Base-by-base conservation (phyloP, 1,284 basidiomycete genomes). In the Earliella scabrosa region DNA sequence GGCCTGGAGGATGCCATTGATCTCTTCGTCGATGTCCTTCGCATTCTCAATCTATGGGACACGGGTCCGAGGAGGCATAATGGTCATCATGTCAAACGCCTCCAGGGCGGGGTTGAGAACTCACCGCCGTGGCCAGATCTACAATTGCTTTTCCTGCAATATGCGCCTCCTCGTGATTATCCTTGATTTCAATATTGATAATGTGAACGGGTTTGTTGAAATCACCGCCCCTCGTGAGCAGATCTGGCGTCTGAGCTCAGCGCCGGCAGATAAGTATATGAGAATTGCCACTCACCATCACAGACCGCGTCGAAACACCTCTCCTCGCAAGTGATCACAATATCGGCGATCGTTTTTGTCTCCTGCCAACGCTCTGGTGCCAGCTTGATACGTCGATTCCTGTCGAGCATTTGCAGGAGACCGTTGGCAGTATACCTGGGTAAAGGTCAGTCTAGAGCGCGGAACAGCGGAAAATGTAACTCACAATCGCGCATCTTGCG, bases 311-410 rank as follows among this genome's bases (percentile, higher is more conserved):
- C 97, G 73, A 95, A 99, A 74, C 97, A 99, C 54, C 97, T 84
- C 74, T 99, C 97, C 76, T 99, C 97, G 73, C 97, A 99, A 3
- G 97, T 99, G 65, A 99, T 97, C 14, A 99, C 97, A 14, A 99
- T 83, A 71, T 99, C 97, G 6, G 93, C 93, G 11, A 94, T 80
- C 1, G 88, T 87, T 67, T 80, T 90, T 52, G 84, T 90, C 52
- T 98, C 96, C 67, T 99, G 97, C 95, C 96, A 99, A 62, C 95
- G 84, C 71, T 99, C 95, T 32, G 97, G 97, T 8, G 97, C 96
- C 4, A 81, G 72, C 73, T 99, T 99, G 58, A 99, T 85, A 58
- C 87, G 85, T 57, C 97, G 79, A 77, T 99, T 99, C 38, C 97
- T 87, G 71, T 99, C 97, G 31, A 99, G 79, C 97, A 99, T 99